Evolutionary conservation across 768 basidiomycete genomes (phyloP).

Genomic region (Lentinula raphanica): DNA sequence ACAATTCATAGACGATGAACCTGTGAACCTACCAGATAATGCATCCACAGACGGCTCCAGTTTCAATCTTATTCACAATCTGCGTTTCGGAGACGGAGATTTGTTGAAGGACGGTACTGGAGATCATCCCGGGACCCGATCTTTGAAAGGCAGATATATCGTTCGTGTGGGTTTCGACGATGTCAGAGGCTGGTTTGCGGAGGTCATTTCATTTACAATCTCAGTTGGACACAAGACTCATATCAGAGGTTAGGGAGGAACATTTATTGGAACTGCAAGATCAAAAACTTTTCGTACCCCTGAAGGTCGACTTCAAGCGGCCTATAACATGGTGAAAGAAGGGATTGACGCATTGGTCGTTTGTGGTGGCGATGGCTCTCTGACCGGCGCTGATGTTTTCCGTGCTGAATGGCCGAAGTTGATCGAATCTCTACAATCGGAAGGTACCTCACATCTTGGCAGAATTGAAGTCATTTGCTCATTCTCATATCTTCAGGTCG

Average conservation of each 20-base stretch:
- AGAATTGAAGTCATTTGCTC: background rate
- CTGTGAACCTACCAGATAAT: slow-evolving; percentile 3
- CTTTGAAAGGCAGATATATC: slow-evolving; percentile 87
- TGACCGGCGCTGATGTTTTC: slow-evolving; percentile 95
- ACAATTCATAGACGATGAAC: background rate
- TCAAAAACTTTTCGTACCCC: slow-evolving; percentile 76
- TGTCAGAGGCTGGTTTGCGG: slow-evolving; percentile 89
- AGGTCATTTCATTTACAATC: slow-evolving; percentile 42
- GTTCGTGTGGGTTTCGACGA: slow-evolving; percentile 98
- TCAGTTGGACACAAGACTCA: background rate
- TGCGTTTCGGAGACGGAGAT: slow-evolving; percentile 79
- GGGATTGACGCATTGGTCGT: slow-evolving; percentile 97
- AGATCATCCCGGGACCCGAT: slow-evolving; percentile 61
- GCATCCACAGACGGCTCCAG: slow-evolving; percentile 20
- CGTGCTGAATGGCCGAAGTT: slow-evolving; percentile 92
- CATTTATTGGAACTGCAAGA: slow-evolving; percentile 90
- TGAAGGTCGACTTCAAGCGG: slow-evolving; percentile 87
- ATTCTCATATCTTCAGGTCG: background rate
- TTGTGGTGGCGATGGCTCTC: slow-evolving; percentile 94
- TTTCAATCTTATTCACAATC: slow-evolving; percentile 53
- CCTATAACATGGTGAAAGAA: slow-evolving; percentile 88
- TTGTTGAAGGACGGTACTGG: slow-evolving; percentile 78
- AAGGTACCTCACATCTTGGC: slow-evolving; percentile 37
- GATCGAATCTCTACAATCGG: slow-evolving; percentile 56
- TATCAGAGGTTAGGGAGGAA: slow-evolving; percentile 64